Base-by-base conservation (phyloP, 2,329 filamentous ascomycete genomes). In the Penicillium sp. region DNA sequence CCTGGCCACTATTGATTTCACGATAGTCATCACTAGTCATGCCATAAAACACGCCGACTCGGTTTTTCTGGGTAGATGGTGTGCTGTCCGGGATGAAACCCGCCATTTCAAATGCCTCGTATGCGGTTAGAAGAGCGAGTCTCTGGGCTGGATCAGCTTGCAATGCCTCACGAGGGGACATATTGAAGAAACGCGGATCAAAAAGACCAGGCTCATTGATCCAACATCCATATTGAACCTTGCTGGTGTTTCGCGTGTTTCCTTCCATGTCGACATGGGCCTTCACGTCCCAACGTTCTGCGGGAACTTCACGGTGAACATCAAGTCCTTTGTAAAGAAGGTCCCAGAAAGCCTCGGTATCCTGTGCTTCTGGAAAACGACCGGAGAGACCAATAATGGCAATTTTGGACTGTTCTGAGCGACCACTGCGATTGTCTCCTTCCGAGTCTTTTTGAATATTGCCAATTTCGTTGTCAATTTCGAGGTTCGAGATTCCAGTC, bases 361-460 rank as follows among this genome's bases (percentile, higher is more conserved):
- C 88, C 14, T 85, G 87, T 46, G 89, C 87, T 63, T 88, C 86
- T 1, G 89, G 89, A 71, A 91, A 92, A 47, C 89, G 83, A 47
- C 89, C 89, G 42, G 89, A 84, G 83, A 91, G 90, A 48, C 91
- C 91, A 29, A 96, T 88, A 58, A 96, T 92, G 53, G 91, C 91
- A 58, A 96, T 84, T 72, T 92, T 92, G 69, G 85, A 83, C 29
- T 69, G 60, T 26, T 73, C 70, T 0, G 71, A 39, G 26, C 67
- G 67, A 21, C 71, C 71, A 5, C 63, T 71, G 2, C 49, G 58
- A 39, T 71, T 72, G 16, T 43, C 28, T 14, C 28, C 49, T 6
- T 61, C 59, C 0, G 60, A n/a, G 5, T 62, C 58, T 7, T 65
- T 61, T 9, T 60, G 49, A 1, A 66, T 54, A n/a, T 71, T 67